Evolutionary conservation across 192 early-diverging fungal species (phyloP), one percentile per base, ranked within the genome.

Genomic region (Cladochytrium replicatum): DNA sequence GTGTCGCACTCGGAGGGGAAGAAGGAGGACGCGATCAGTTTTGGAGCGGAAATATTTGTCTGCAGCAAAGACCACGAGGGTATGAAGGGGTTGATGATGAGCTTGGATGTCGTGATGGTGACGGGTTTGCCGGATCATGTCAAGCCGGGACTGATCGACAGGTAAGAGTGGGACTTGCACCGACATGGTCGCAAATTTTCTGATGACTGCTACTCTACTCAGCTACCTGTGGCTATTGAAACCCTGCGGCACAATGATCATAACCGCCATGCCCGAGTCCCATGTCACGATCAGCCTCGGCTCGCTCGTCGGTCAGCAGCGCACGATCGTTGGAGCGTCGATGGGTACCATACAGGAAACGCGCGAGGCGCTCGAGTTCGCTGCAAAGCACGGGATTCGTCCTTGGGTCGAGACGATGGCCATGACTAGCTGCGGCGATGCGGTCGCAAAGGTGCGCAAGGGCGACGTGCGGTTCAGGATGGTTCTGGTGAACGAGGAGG

Each of bases 381-480:
- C 83, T 1, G 71, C 77, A 21, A 51, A 73, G 47, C 75, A 87
- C 58, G 63, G 75, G 26, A 72, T 87, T 53, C 61, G 58, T 37
- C 82, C 84, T 2, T 63, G 64, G 44, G 75, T 87, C 42, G 77
- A 86, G 40, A 67, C 68, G 29, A 66, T 74, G 43, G 71, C 74
- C 2, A 74, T 85, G 57, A 52, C 69, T 32, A 67, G 82, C 32
- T 67, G 75, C 32, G 69, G 72, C 48, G 75, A 81, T 41, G 84
- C 78, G 2, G 67, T 81, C 44, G 52, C 71, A 29, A 64, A 69
- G 17, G 66, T 84, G n/a, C 58, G 64, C 3, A 50, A 53, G 1
- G 74, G 77, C 24, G 64, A 79, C 51, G 79, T 75, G 6, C 66
- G 79, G n/a, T 87, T 82, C 63, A 67, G 83, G 30, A 68, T 79